Conservation (phyloP, 805 yeast genomes). For the Lipomyces sp. region DNA sequence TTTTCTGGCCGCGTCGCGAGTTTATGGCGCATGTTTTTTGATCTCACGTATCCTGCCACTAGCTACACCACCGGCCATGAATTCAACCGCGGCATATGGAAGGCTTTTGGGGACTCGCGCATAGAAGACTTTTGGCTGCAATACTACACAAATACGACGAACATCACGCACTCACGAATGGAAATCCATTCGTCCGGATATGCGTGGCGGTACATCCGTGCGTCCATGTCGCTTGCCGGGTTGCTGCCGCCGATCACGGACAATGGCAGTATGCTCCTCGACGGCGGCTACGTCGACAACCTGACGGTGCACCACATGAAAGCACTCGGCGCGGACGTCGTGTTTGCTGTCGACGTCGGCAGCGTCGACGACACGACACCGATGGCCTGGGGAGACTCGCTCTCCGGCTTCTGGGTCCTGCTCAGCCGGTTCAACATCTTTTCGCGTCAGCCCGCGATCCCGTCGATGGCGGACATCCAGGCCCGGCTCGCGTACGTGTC, state of each 20-base stretch:
- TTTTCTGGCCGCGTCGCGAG: conserved; percentile 80
- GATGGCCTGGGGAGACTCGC: conserved; percentile 85
- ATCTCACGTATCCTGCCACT: conserved; percentile 88
- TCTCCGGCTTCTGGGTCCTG: conserved; percentile 84
- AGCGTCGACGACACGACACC: conserved; percentile 89
- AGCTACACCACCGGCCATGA: conserved; percentile 97
- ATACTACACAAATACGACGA: conserved; percentile 87
- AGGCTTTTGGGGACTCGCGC: conserved; percentile 83
- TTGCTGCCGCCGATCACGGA: conserved; percentile 83
- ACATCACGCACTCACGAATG: conserved; percentile 91
- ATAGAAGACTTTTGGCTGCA: conserved; percentile 95
- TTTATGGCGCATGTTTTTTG: conserved; percentile 78
- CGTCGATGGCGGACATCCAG: conserved; percentile 93
- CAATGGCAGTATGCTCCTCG: conserved; percentile 87
- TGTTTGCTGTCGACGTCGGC: conserved; percentile 95
- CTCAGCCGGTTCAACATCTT: conserved; percentile 87
- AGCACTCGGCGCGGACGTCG: conserved; percentile 71
- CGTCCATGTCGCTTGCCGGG: conserved; percentile 96
- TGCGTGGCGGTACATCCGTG: conserved; percentile 93
- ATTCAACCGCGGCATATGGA: conserved; percentile 97
- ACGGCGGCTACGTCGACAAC: conserved; percentile 95
- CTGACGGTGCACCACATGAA: conserved; percentile 90
- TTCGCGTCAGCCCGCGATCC: conserved; percentile 80
- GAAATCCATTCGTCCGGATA: conserved; percentile 90
- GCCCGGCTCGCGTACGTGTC: conserved; percentile 90